Percentiles rank a stretch among this genome's conserved stretches.
phyloP scores from a whole-genome alignment of 371 early-diverging fungal genomes.

The Mucor piriformis region DNA sequence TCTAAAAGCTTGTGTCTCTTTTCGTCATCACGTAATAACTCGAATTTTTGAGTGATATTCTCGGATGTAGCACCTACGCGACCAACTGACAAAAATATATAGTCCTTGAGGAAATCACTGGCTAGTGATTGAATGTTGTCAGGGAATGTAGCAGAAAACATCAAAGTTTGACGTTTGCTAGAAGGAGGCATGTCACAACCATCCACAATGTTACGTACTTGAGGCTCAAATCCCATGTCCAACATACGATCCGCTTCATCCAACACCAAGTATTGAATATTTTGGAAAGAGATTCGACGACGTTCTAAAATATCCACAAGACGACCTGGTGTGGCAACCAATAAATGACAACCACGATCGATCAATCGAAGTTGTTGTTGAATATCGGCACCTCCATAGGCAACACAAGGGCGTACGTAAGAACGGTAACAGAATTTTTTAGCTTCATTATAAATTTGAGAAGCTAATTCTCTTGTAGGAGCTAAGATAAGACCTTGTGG shows the following conservation, averaged over 20 bases:
- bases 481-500: constrained; percentile 52
- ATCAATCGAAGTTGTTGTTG: constrained; percentile 89
- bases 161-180: constrained; percentile 88
- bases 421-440: constrained; percentile 90
- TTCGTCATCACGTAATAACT: constrained; percentile 74
- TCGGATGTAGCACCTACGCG: constrained; percentile 96
- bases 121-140: constrained; percentile 94
- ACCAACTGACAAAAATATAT: constrained; percentile 93
- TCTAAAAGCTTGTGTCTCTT: constrained; percentile 81
- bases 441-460: constrained; percentile 55
- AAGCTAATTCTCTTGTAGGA: constrained; percentile 49
- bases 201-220: constrained; percentile 96
- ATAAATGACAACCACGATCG: constrained; percentile 92
- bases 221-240: constrained; percentile 99
- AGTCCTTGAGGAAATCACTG: constrained; percentile 92
- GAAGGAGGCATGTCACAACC: constrained; percentile 92
- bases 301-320: constrained; percentile 96
- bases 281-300: constrained; percentile 78
- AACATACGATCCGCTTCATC: constrained; percentile 99
- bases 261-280: constrained; percentile 87
- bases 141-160: constrained; percentile 98
- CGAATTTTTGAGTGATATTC: constrained; percentile 92
- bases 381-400: constrained; percentile 98
- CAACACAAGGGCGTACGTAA: constrained; percentile 90
- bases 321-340: constrained; percentile 98